Conservation (phyloP, 2,329 filamentous ascomycete genomes). For the Claviceps capensis region DNA sequence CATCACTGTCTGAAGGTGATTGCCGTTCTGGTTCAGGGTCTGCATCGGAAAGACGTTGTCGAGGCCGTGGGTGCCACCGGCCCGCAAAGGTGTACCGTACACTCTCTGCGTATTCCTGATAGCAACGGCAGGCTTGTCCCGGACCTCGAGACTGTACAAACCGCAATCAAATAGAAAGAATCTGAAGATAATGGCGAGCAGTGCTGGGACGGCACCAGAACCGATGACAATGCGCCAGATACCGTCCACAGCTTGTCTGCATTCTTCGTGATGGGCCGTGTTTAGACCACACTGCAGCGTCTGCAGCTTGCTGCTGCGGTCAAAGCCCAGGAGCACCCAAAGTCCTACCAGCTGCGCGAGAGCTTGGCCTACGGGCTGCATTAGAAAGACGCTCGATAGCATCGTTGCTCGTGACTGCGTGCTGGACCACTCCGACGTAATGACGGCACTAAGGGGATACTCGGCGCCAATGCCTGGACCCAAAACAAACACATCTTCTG, state of each 20-base stretch:
- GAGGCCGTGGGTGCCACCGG: background rate
- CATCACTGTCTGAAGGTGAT: constrained; percentile 17
- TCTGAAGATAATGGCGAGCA: constrained; percentile 50
- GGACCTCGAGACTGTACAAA: constrained; percentile 51
- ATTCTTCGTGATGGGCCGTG: constrained; percentile 28
- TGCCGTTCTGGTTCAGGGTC: constrained; percentile 10
- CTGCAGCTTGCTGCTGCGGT: constrained; percentile 26
- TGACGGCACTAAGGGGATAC: constrained; percentile 53
- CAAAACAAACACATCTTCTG: background rate
- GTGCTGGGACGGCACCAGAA: constrained; percentile 48
- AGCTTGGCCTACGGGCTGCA: constrained; percentile 55
- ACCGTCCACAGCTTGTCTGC: constrained; percentile 36
- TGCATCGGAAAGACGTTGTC: constrained; percentile 11
- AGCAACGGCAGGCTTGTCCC: constrained; percentile 44
- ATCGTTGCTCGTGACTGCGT: constrained; percentile 53
- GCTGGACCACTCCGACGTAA: constrained; percentile 51
- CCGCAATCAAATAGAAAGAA: constrained; percentile 55
- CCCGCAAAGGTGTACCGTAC: constrained; percentile 28
- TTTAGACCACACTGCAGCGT: constrained; percentile 35
- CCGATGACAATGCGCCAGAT: constrained; percentile 57
- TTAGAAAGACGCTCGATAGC: constrained; percentile 54
- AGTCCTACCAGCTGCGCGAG: constrained; percentile 49
- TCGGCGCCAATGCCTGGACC: constrained; percentile 47
- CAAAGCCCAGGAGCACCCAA: constrained; percentile 33
- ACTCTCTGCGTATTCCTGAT: constrained; percentile 46